Percentiles rank a stretch among this genome's conserved stretches.
These are phyloP conservation scores for Abrus precatorius DNA, from an alignment of 306 rosid genomes.

Conservation along the genomic window DNA sequence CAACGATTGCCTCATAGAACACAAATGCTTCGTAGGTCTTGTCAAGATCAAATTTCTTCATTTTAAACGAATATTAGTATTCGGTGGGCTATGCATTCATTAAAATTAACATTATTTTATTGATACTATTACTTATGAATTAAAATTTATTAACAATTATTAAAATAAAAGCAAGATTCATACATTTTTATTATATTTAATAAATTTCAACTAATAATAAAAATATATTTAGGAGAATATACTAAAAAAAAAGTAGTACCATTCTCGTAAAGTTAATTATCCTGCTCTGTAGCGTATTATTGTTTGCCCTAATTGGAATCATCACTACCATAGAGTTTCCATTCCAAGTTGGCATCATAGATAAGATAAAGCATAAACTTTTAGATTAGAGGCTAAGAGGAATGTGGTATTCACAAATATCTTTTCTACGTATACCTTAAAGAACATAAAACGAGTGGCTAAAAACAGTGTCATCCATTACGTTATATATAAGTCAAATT, in stretches of 20 bases:
- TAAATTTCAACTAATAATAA: no score
- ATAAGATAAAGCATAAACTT: conserved; percentile 20
- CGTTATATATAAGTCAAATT: conserved; percentile 4
- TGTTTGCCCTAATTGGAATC: neutral
- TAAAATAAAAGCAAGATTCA: no score
- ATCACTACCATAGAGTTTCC: conserved; percentile 6
- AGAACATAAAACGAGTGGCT: conserved; percentile 31
- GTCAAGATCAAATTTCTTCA: neutral
- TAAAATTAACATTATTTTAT: no score
- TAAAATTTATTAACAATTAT: no score
- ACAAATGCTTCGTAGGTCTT: neutral
- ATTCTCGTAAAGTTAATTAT: neutral
- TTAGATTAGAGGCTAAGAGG: neutral
- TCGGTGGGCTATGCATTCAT: neutral
- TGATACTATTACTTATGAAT: no score
- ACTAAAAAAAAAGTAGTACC: no score
- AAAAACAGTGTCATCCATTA: conserved; percentile 43
- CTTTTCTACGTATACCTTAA: neutral
- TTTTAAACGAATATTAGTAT: neutral
- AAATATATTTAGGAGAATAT: no score
- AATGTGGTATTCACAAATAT: neutral
- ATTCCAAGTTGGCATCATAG: neutral
- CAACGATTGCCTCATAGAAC: neutral
- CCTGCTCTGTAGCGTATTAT: neutral
- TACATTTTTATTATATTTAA: no score